These are phyloP conservation scores for Coix lacrymajobi DNA, from an alignment of 176 grass and related monocot species.

Conservation along the genomic window DNA sequence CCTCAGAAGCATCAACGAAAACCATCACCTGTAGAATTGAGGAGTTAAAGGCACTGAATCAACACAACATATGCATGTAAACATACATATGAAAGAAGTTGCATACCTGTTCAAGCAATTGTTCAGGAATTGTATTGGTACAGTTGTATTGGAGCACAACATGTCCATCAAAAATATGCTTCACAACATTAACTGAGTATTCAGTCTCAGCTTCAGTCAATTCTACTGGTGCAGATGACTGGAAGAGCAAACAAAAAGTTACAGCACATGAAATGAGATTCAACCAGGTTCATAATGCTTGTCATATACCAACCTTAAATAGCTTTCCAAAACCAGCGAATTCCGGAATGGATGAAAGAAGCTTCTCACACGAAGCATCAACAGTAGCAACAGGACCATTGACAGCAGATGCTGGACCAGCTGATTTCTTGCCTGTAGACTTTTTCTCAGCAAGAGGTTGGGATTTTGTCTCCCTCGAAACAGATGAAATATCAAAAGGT, in stretches of 20 bases:
- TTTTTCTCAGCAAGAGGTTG: slow-evolving; percentile 96
- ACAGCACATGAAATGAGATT: not conserved
- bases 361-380: slow-evolving; percentile 87
- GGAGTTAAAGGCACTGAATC: not conserved
- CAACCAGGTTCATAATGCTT: not conserved
- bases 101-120: slow-evolving; percentile 82
- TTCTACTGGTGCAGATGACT: slow-evolving; percentile 93
- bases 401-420: slow-evolving; percentile 54
- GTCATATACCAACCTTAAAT: slow-evolving; percentile 64
- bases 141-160: slow-evolving; percentile 95
- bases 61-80: not conserved
- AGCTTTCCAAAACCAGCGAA: slow-evolving; percentile 85
- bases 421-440: slow-evolving; percentile 77
- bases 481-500: slow-evolving; percentile 87
- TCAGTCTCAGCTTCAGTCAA: slow-evolving; percentile 98
- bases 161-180: slow-evolving; percentile 87
- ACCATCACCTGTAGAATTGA: slow-evolving; percentile 59
- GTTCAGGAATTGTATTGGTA: slow-evolving; percentile 97
- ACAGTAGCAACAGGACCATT: slow-evolving; percentile 55
- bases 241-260: slow-evolving; percentile 26
- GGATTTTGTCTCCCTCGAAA: slow-evolving; percentile 73
- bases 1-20: slow-evolving; percentile 93
- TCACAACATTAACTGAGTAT: slow-evolving; percentile 95
- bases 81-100: slow-evolving; percentile 1
- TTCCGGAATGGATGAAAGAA: slow-evolving; percentile 91